Base-by-base conservation (phyloP, 2,329 filamentous ascomycete genomes). In the Diatrype stigma region DNA sequence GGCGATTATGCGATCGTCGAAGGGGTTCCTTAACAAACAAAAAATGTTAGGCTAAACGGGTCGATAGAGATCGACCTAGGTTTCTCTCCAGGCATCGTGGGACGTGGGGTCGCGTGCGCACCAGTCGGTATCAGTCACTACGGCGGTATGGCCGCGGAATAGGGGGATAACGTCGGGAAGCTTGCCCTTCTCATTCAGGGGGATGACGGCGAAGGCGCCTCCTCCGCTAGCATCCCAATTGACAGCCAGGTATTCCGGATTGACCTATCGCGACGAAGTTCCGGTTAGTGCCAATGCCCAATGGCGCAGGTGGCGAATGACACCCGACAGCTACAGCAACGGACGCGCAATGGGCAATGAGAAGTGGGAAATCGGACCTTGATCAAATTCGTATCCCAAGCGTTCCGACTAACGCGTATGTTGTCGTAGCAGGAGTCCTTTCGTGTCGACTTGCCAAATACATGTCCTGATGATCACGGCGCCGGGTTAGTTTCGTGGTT, bases 351-450 rank as follows among this genome's bases (percentile, higher is more conserved):
- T 7, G 34, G 34, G 34, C 16, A 17, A 34, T 34, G 14, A 34
- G 30, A 34, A 22, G n/a, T 45, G 11, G 46, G 35, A 46, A 44
- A 37, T 50, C 60, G 46, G 46, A 95, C 91, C 87, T 97, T 97
- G 75, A 97, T 82, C 67, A 99, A 78, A 76, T 99, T 99, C 66
- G 92, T 96, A 73, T 99, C 94, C 94, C 94, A 99, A 50, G 94
- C 94, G 85, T 99, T 99, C 73, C 88, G 90, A 67, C 91, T 96
- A 73, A 99, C 90, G 70, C 90, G 90, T 62, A 99, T 78, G 73
- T 97, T 97, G 73, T 99, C 94, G 76, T 97, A 99, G 79, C 92
- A 96, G 81, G 90, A 89, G 72, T 99, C 94, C 82, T 96, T 96
- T 74, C 90, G 87, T 60, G 92, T 95, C 56, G 90, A 77, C 75